A percentile compares a stretch with the other conserved stretches of the same genome.
Conservation (phyloP, 2,329 filamentous ascomycete species). For the Colletotrichum sp. region DNA sequence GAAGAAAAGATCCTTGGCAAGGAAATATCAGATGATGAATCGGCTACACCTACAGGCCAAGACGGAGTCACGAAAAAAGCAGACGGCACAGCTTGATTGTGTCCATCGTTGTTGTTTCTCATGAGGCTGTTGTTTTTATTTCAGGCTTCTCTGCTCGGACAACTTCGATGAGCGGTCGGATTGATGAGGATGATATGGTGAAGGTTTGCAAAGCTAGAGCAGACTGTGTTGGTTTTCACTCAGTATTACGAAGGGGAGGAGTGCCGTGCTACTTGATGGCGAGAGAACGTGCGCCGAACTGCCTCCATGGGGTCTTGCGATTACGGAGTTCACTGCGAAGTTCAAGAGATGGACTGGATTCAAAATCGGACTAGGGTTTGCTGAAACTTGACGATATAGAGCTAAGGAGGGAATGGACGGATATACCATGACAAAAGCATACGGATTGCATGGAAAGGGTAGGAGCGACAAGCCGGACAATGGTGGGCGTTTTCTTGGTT, state of each 20-base stretch:
- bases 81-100: not conserved
- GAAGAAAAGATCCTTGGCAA: not conserved
- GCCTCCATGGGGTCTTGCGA: not conserved
- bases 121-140: not conserved
- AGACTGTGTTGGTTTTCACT: not conserved
- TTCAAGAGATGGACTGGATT: not conserved
- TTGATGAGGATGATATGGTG: not conserved
- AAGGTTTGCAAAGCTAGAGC: not conserved
- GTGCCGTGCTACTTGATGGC: not conserved
- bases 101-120: not conserved
- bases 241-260: not conserved
- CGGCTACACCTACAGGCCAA: not conserved
- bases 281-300: not conserved
- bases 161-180: not conserved
- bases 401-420: not conserved
- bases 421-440: slow-evolving; percentile 14
- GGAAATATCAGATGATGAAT: not conserved
- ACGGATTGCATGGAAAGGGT: slow-evolving; percentile 17
- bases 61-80: not conserved
- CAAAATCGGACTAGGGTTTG: not conserved
- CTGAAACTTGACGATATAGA: slow-evolving; percentile 4
- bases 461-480: not conserved
- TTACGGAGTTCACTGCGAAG: not conserved
- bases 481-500: not conserved
- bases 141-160: not conserved